phyloP scores from a whole-genome alignment of 2,329 filamentous ascomycete genomes.

The Fusarium piperis region DNA sequence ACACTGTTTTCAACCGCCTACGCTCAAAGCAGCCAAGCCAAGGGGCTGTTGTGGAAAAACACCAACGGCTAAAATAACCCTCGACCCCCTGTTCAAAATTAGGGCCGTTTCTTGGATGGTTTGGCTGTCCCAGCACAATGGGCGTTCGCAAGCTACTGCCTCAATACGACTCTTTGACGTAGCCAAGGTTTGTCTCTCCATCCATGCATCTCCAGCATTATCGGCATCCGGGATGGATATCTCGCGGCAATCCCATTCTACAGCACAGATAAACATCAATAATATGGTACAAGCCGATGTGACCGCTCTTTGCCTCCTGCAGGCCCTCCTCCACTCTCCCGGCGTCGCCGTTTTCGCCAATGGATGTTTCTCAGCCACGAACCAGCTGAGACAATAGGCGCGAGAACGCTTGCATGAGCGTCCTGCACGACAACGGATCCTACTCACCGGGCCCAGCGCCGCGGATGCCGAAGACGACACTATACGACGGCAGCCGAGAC shows the following conservation, averaged over 20 bases:
- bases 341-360: neutral
- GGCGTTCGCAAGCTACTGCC: slow-evolving; percentile 3
- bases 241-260: neutral
- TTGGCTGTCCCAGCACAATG: neutral
- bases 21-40: neutral
- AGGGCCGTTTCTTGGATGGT: slow-evolving; percentile 16
- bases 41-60: slow-evolving; percentile 7
- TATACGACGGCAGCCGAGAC: neutral
- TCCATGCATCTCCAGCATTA: neutral
- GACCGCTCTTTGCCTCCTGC: slow-evolving; percentile 8
- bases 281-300: neutral
- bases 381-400: slow-evolving; percentile 6
- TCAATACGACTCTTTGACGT: neutral
- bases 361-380: neutral
- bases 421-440: slow-evolving; percentile 2
- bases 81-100: slow-evolving; percentile 9
- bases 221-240: neutral
- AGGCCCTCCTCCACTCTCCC: neutral
- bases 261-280: neutral
- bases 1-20: neutral
- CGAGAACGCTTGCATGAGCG: slow-evolving; percentile 1
- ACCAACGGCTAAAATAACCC: slow-evolving; percentile 6
- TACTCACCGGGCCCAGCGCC: neutral
- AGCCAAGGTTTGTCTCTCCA: neutral
- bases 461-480: neutral